A percentile compares a stretch with the other conserved stretches of the same genome.
These are phyloP conservation scores for Ailanthus altissimus DNA, from an alignment of 345 rosid species.

Conservation along the genomic window DNA sequence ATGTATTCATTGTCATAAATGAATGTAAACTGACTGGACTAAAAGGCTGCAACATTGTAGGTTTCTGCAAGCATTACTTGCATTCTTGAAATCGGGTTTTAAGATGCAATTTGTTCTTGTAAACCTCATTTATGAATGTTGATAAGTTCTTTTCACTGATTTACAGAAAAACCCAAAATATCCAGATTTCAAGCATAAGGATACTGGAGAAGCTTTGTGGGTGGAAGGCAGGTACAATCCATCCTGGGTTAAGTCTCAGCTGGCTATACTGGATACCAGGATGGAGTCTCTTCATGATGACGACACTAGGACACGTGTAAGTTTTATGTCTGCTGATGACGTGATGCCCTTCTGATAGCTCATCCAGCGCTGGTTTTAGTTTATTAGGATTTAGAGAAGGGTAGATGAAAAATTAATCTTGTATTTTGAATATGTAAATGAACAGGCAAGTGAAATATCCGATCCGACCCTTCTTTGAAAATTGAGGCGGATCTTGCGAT, in stretches of 20 bases:
- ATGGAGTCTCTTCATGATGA: conserved; percentile 39
- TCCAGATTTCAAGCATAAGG: conserved; percentile 78
- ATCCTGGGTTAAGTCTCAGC: conserved; percentile 59
- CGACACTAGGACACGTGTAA: conserved; percentile 31
- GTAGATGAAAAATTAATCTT: too few relatives aligned
- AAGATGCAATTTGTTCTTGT: background rate
- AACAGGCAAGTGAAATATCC: too few relatives aligned
- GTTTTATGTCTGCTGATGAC: conserved; percentile 39
- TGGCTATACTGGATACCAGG: conserved; percentile 47
- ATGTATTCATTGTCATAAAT: background rate
- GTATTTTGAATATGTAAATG: too few relatives aligned
- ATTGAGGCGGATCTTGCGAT: too few relatives aligned
- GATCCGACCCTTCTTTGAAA: too few relatives aligned
- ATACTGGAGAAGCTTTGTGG: conserved; percentile 74
- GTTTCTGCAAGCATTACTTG: background rate
- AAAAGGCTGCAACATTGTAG: background rate
- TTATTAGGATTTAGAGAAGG: too few relatives aligned
- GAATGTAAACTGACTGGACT: background rate
- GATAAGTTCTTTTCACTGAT: background rate
- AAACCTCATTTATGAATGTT: background rate
- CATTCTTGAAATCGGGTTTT: conserved; percentile 6
- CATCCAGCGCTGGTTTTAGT: background rate
- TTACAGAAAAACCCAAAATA: conserved; percentile 59
- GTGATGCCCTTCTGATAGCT: conserved; percentile 28
- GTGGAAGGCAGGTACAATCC: conserved; percentile 63